Conservation (phyloP, 345 rosid species). For the Odontarrhena argentea region DNA sequence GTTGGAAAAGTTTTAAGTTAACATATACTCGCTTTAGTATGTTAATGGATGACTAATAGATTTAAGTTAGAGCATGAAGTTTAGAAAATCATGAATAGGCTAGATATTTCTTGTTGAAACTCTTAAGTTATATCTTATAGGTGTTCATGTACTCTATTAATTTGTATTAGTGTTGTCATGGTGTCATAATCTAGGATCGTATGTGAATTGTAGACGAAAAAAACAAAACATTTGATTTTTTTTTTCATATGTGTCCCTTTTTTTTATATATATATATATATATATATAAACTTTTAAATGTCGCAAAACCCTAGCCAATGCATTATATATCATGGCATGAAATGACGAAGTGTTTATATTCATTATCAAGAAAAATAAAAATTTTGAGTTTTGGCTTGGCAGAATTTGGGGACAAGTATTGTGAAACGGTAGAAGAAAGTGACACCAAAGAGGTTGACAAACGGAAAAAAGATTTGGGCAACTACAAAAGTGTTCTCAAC, state of each 20-base stretch:
- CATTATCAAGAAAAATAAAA: constrained; percentile 10
- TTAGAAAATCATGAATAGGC: no score
- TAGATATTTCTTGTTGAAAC: no score
- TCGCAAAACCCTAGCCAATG: not conserved
- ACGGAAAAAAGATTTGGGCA: constrained; percentile 45
- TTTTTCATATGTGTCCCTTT: no score
- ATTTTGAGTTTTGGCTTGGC: constrained; percentile 10
- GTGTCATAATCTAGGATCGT: no score
- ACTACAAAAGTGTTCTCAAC: constrained; percentile 56
- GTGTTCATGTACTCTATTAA: no score
- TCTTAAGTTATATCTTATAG: no score
- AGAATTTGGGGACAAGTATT: constrained; percentile 68
- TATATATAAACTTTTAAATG: not conserved
- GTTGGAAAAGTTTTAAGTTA: constrained; percentile 22
- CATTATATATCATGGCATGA: not conserved
- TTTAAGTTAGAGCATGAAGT: constrained; percentile 1
- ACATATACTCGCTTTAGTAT: constrained; percentile 3
- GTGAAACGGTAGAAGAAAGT: constrained; percentile 35
- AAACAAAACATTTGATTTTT: no score
- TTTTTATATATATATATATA: no score
- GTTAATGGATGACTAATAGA: constrained; percentile 8
- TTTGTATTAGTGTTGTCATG: no score
- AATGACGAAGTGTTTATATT: not conserved
- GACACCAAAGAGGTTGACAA: constrained; percentile 38
- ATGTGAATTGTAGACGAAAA: no score